A percentile compares a stretch with the other conserved stretches of the same genome.
Evolutionary conservation across 2,329 filamentous ascomycete species (phyloP).

Genomic region (Aspergillus sp.): DNA sequence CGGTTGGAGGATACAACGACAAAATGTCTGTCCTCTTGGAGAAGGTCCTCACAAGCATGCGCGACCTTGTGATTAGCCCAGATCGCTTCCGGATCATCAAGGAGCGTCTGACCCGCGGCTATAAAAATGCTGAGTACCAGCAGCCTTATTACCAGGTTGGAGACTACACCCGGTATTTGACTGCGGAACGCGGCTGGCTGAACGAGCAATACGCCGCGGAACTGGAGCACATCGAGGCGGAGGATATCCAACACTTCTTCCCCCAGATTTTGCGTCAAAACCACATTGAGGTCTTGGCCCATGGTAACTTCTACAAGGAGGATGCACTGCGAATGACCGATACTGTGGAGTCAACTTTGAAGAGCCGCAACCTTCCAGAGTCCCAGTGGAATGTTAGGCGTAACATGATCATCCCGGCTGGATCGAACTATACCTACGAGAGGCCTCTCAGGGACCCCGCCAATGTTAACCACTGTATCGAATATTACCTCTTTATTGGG

Average conservation of each 20-base stretch:
- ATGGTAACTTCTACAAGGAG: conserved; percentile 93
- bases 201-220: conserved; percentile 79
- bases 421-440: conserved; percentile 80
- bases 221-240: conserved; percentile 69
- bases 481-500: conserved; percentile 73
- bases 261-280: conserved; percentile 78
- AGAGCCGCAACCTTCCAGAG: conserved; percentile 69
- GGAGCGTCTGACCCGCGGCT: conserved; percentile 72
- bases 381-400: conserved; percentile 78
- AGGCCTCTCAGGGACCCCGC: conserved; percentile 79
- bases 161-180: conserved; percentile 78
- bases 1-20: conserved; percentile 90
- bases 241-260: conserved; percentile 74
- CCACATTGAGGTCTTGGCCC: conserved; percentile 82
- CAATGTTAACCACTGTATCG: conserved; percentile 85
- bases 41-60: conserved; percentile 80
- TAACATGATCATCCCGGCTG: conserved; percentile 73
- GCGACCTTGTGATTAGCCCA: conserved; percentile 78
- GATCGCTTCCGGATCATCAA: conserved; percentile 91
- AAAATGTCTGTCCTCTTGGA: conserved; percentile 89
- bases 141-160: conserved; percentile 88
- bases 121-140: conserved; percentile 83
- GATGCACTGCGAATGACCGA: conserved; percentile 84
- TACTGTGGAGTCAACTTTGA: conserved; percentile 74
- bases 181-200: conserved; percentile 72